Evolutionary conservation across 208 protist species (phyloP).

Genomic region (Leptomonas pyrrhocoris): DNA sequence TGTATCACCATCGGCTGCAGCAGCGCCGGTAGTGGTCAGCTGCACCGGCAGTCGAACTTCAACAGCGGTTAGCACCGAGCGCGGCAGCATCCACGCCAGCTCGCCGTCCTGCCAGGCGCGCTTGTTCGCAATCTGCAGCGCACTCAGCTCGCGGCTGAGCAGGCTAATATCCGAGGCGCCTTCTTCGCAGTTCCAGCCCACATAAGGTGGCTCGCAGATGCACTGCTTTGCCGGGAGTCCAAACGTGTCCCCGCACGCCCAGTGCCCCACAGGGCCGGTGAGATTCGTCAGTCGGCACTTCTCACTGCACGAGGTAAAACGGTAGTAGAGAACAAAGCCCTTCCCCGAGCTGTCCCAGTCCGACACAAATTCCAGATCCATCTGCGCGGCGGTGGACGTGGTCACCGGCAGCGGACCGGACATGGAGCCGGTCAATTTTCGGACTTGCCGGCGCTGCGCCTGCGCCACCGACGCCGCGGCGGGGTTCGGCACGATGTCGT

Average conservation of each 20-base stretch:
- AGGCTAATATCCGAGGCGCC: slow-evolving; percentile 3
- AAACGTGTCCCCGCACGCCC: slow-evolving; percentile 32
- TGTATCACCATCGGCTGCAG: background rate
- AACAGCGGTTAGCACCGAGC: slow-evolving; percentile 10
- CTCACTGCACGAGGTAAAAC: slow-evolving; percentile 39
- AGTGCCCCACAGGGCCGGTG: slow-evolving; percentile 22
- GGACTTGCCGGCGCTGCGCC: slow-evolving; percentile 9
- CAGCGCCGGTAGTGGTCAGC: slow-evolving; percentile 2
- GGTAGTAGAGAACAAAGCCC: slow-evolving; percentile 70
- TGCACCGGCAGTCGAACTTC: slow-evolving; percentile 18
- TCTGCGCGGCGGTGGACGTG: slow-evolving; percentile 26
- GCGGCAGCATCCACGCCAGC: slow-evolving; percentile 30
- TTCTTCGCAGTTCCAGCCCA: slow-evolving; percentile 42
- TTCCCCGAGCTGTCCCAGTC: slow-evolving; percentile 43
- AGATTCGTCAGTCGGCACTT: slow-evolving; percentile 16
- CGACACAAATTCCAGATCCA: slow-evolving; percentile 62
- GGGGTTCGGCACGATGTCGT: slow-evolving; percentile 37
- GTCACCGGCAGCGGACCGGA: slow-evolving; percentile 1
- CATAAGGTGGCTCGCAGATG: slow-evolving; percentile 42
- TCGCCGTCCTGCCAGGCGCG: background rate
- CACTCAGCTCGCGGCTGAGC: slow-evolving; percentile 6
- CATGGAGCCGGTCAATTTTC: slow-evolving; percentile 24
- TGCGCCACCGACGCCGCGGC: background rate
- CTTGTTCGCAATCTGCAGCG: background rate
- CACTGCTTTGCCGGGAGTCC: slow-evolving; percentile 40